Evolutionary conservation across 2,329 filamentous ascomycete genomes (phyloP), one percentile per base, ranked within the genome.

Genomic region (Trichoderma koningiopsis): DNA sequence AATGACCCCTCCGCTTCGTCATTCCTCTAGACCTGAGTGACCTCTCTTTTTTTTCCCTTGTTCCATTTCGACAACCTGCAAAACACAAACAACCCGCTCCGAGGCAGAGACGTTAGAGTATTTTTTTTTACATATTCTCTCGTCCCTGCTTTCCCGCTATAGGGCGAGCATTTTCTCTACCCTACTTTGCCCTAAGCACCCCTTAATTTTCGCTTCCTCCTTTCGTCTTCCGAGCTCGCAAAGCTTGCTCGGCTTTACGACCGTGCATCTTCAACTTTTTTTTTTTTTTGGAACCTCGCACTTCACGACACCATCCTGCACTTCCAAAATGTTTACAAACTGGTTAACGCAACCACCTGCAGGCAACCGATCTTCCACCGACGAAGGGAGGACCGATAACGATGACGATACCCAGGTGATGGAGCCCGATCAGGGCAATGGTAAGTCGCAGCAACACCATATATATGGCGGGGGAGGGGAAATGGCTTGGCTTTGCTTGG

Each of bases 381-480:
- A 92, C 69, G 89, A 89, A 29, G 77, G 74, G 69, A 78, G 77
- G 71, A 79, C 74, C 71, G 80, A 80, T 70, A 82, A 83, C 47
- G 82, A 83, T 71, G 90, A 93, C 75, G 93, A 96, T 76, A 94
- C 93, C 77, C 90, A 89, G 69, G 87, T 95, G 71, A 90, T 97
- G 76, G 94, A 97, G 82, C 88, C 92, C 71, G 94, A 97, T 68
- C 94, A 98, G 86, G 94, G 94, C 82, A 97, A 95, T 87, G 92
- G 93, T 97, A 82, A 79, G 90, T 80, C 49, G 62, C 55, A 27
- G 35, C 40, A 68, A 61, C 56, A 22, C 52, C 55, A 60, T 22
- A 55, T 43, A 43, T 6, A 61, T 53, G 61, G 60, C 60, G 33
- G 55, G 55, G 68, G 61, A 53, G 43, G 49, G 40, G 53, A 58